Conservation (phyloP, 352 stramenopile species). For the Thalassiosira livingstoniorum region DNA sequence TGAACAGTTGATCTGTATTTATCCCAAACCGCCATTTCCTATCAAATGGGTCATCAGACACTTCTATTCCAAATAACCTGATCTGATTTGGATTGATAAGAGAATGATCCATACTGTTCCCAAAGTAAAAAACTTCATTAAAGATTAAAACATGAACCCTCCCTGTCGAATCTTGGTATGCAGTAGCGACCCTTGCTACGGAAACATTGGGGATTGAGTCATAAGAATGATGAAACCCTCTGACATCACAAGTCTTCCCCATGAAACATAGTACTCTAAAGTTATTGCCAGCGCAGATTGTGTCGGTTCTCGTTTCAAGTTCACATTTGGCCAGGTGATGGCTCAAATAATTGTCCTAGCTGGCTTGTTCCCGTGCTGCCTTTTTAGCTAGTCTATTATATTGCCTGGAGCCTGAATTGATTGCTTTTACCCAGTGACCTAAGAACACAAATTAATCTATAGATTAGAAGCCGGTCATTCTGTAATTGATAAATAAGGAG, state of each 20-base stretch:
- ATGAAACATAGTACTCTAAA: constrained; percentile 13
- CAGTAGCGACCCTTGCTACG: constrained; percentile 23
- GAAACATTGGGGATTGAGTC: constrained; percentile 24
- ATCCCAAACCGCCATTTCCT: constrained; percentile 25
- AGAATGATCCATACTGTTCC: constrained; percentile 41
- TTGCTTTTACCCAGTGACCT: too few species aligned
- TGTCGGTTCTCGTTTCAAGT: constrained; percentile 40
- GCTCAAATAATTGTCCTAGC: background rate
- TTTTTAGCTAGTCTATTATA: constrained; percentile 2
- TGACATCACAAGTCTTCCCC: constrained; percentile 26
- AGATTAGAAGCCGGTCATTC: background rate
- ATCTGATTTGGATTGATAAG: constrained; percentile 62
- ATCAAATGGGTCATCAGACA: constrained; percentile 49
- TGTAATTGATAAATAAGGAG: too few species aligned
- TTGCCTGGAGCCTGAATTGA: constrained; percentile 1
- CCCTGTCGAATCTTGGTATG: constrained; percentile 5
- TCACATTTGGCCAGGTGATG: constrained; percentile 14
- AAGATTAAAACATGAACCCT: constrained; percentile 32
- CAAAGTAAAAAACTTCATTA: constrained; percentile 47
- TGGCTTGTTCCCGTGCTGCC: background rate
- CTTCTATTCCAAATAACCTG: constrained; percentile 34
- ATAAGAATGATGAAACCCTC: constrained; percentile 26
- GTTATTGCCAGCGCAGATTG: constrained; percentile 30
- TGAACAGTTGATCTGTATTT: constrained; percentile 16
- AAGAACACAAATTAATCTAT: background rate